Evolutionary conservation across 768 basidiomycete species (phyloP).

Genomic region (Mycena sanguinolenta): DNA sequence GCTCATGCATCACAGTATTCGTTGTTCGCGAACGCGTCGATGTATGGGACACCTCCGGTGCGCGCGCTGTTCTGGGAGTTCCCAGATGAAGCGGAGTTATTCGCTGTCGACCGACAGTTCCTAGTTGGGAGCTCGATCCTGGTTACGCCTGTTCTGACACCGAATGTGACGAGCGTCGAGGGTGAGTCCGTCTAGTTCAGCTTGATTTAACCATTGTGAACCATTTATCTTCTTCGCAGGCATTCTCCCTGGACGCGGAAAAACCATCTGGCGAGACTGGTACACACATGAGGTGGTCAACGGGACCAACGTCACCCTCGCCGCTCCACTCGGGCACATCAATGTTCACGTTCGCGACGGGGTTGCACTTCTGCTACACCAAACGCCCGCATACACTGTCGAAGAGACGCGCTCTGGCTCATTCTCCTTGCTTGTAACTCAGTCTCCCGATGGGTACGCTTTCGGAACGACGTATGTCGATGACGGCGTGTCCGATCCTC

Average conservation of each 20-base stretch:
- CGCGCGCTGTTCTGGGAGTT: slow-evolving; percentile 54
- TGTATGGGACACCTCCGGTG: slow-evolving; percentile 75
- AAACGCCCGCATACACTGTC: slow-evolving; percentile 74
- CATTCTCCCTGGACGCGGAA: not conserved
- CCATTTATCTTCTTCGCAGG: too few relatives aligned
- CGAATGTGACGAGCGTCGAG: slow-evolving; percentile 76
- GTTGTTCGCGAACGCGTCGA: slow-evolving; percentile 77
- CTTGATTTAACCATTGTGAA: too few relatives aligned
- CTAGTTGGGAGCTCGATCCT: slow-evolving; percentile 78
- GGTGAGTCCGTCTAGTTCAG: slow-evolving; percentile 50
- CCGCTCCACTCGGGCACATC: slow-evolving; percentile 80
- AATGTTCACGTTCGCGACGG: slow-evolving; percentile 83
- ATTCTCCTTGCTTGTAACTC: slow-evolving; percentile 73
- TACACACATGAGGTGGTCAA: slow-evolving; percentile 73
- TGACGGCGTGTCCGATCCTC: slow-evolving; percentile 74
- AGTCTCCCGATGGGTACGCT: slow-evolving; percentile 61
- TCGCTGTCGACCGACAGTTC: slow-evolving; percentile 76
- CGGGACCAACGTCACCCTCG: slow-evolving; percentile 61
- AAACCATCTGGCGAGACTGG: slow-evolving; percentile 77
- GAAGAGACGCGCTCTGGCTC: slow-evolving; percentile 74
- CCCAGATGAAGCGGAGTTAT: slow-evolving; percentile 74
- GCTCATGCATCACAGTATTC: slow-evolving; percentile 45
- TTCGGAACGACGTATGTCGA: slow-evolving; percentile 77
- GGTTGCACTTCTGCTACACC: slow-evolving; percentile 73
- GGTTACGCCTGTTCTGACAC: slow-evolving; percentile 80